Evolutionary conservation across 1,139 yeast species (phyloP), one percentile per base, ranked within the genome.

Genomic region (Pichia sp.): DNA sequence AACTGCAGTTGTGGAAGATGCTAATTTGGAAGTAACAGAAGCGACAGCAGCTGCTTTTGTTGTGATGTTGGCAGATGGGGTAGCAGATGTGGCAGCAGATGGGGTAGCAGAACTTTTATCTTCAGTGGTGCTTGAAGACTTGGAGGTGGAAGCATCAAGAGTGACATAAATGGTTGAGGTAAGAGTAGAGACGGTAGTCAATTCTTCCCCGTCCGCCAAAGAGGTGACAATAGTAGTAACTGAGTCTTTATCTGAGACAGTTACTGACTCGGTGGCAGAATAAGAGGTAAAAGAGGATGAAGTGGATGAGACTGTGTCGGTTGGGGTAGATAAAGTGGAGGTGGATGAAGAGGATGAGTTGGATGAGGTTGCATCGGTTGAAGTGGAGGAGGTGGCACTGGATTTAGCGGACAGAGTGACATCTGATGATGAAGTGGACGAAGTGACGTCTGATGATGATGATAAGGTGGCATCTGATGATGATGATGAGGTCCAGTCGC

Each of bases 161-260:
- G 64, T 60, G 36, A 56, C 42, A 43, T 44, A 53, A 31, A 57
- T 37, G 16, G 60, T 59, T 5, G 61, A 53, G 3, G 64, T 60
- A 9, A 51, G 39, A 23, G 64, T 60, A 41, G 46, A 57, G 8
- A 61, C 58, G n/a, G 64, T 60, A 7, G 62, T 60, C 16, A 44
- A 31, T 11, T 50, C 50, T 26, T 44, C 44, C 31, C 55, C 56
- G 32, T 42, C 35, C 3, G 44, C 16, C 27, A 41, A 33, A 3
- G 44, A 39, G 4, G 39, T 39, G 4, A 36, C 28, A n/a, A 11
- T 10, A 29, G 43, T 16, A 16, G 23, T 16, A 16, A 16, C 23
- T 16, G 23, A 16, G 23, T 16, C 23, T 16, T 16, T 16, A 16
- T 16, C 23, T 16, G 23, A 16, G 23, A 16, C 23, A 16, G 23